Conservation (phyloP, 257 asterid species). For the Rauvolfia tetraphylla region DNA sequence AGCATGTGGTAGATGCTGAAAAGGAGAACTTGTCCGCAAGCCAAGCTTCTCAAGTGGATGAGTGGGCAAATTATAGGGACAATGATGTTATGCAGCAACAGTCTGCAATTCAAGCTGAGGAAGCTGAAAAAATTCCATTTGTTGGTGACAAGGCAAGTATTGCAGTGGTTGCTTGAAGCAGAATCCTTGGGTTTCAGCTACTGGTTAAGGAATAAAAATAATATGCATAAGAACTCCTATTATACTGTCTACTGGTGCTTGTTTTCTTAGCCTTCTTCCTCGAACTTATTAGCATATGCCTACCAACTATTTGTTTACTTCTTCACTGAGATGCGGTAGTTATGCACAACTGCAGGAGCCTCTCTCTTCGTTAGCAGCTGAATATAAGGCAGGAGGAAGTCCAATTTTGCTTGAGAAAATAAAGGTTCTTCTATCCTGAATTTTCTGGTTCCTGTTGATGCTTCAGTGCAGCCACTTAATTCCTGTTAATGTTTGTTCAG, state of each 20-base stretch:
- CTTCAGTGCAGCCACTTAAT: conserved; percentile 1
- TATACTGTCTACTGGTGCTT: neutral
- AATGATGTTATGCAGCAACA: conserved; percentile 79
- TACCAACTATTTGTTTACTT: neutral
- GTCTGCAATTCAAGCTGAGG: conserved; percentile 60
- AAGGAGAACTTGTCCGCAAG: conserved; percentile 30
- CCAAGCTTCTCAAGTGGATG: conserved; percentile 44
- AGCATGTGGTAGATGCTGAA: conserved; percentile 34
- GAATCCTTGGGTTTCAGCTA: neutral
- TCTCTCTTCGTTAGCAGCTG: conserved; percentile 67
- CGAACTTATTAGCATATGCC: neutral
- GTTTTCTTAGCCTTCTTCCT: conserved; percentile 10
- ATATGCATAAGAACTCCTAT: neutral
- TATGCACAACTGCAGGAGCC: conserved; percentile 61
- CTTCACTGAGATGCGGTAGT: neutral
- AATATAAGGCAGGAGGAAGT: conserved; percentile 89
- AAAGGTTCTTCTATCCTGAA: conserved; percentile 44
- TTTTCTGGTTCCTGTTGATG: neutral
- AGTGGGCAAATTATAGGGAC: conserved; percentile 63
- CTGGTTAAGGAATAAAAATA: neutral
- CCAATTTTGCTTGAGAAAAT: conserved; percentile 80
- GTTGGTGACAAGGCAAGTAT: conserved; percentile 82
- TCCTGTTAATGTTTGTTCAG: conserved; percentile 30
- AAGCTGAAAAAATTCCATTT: conserved; percentile 64
- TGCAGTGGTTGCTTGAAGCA: conserved; percentile 16